Evolutionary conservation across 495 filamentous ascomycete species (phyloP).

Genomic region (Podospora appendiculata): DNA sequence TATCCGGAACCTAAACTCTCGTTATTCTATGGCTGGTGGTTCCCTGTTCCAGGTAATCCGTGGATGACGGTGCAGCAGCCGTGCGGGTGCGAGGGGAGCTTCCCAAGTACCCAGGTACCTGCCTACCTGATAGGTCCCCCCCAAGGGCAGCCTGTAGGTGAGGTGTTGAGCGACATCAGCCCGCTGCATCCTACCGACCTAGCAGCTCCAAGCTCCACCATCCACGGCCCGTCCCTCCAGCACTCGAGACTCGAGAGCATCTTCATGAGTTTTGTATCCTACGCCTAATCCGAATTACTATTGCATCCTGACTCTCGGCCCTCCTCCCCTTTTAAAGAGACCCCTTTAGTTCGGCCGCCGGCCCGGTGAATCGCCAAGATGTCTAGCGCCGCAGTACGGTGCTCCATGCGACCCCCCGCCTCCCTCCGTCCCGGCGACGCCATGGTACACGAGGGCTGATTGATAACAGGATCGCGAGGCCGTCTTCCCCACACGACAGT

Average conservation of each 20-base stretch:
- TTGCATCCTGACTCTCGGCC: background rate
- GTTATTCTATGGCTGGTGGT: too few relatives aligned
- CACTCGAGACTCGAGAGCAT: background rate
- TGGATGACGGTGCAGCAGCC: too few relatives aligned
- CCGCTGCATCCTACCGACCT: background rate
- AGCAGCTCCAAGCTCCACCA: constrained; percentile 13
- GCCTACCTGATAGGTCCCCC: background rate
- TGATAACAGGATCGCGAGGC: constrained; percentile 67
- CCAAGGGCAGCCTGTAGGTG: background rate
- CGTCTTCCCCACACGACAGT: constrained; percentile 98
- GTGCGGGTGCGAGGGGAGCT: too few relatives aligned
- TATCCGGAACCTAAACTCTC: too few relatives aligned
- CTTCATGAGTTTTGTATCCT: background rate
- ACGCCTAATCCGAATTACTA: background rate
- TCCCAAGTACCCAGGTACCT: background rate
- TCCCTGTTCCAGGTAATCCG: too few relatives aligned
- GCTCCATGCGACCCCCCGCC: constrained; percentile 4
- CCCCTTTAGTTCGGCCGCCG: background rate
- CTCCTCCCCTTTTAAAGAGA: background rate
- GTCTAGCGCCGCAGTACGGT: constrained; percentile 51
- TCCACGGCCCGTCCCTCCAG: constrained; percentile 3
- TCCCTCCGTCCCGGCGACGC: constrained; percentile 1
- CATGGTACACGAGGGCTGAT: constrained; percentile 11
- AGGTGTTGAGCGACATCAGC: background rate
- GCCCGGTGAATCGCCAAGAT: constrained; percentile 28